Percentiles rank a stretch among this genome's conserved stretches.
These are phyloP conservation scores for Scleromitrula shiraiana DNA, from an alignment of 2,329 filamentous ascomycete genomes.

Conservation along the genomic window DNA sequence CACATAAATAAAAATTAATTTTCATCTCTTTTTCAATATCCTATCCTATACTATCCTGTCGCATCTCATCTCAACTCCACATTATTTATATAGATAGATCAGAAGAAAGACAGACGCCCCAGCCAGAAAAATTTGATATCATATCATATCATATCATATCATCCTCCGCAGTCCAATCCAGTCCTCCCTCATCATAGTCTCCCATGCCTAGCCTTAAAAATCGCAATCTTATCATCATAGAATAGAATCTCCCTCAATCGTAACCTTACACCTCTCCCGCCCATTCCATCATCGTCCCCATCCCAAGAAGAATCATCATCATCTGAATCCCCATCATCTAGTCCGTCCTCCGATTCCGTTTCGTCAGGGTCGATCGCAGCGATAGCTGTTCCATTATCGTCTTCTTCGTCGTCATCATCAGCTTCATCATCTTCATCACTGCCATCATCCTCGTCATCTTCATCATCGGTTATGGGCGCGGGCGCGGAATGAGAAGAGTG, in stretches of 20 bases:
- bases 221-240: constrained; percentile 74
- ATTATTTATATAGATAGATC: too few relatives aligned
- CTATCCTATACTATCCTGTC: too few relatives aligned
- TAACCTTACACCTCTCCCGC: constrained; percentile 39
- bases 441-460: constrained; percentile 37
- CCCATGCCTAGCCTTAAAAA: constrained; percentile 60
- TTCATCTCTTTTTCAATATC: too few relatives aligned
- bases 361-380: constrained; percentile 30
- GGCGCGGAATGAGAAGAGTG: constrained; percentile 29
- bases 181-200: constrained; percentile 15
- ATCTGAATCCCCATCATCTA: constrained; percentile 23
- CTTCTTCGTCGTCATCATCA: constrained; percentile 35
- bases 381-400: constrained; percentile 29
- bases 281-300: constrained; percentile 39
- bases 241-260: constrained; percentile 71
- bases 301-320: constrained; percentile 42
- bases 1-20: too few relatives aligned
- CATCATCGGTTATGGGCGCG: constrained; percentile 35
- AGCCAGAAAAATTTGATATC: too few relatives aligned
- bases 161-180: background rate
- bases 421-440: constrained; percentile 42
- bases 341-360: constrained; percentile 34
- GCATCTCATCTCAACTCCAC: too few relatives aligned
- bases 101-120: too few relatives aligned
- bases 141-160: too few relatives aligned